These are phyloP conservation scores for Termitomyces sp. DNA, from an alignment of 768 basidiomycete genomes.

Conservation along the genomic window DNA sequence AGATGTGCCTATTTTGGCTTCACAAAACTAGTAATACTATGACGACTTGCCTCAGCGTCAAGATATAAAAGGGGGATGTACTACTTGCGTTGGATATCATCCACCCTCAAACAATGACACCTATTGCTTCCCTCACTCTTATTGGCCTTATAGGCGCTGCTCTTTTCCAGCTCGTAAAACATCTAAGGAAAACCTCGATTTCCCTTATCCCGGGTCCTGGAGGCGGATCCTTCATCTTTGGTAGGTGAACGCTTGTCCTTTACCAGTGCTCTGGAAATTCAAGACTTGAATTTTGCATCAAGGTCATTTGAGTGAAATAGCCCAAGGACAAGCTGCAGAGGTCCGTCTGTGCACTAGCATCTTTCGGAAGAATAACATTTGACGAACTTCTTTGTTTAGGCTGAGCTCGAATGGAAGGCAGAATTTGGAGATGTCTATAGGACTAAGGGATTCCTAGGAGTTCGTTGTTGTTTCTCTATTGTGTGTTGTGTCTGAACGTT, in stretches of 20 bases:
- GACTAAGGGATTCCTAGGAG: conserved; percentile 35
- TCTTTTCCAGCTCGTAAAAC: conserved; percentile 25
- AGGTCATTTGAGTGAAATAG: conserved; percentile 28
- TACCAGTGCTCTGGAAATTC: no score
- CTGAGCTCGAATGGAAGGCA: conserved; percentile 42
- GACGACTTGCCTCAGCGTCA: no score
- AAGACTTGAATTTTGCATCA: neutral
- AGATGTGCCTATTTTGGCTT: no score
- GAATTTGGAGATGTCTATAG: conserved; percentile 37
- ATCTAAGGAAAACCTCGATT: conserved; percentile 29
- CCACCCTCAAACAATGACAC: conserved; percentile 5
- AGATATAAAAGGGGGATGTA: no score
- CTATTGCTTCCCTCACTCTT: conserved; percentile 4
- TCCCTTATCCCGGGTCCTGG: conserved; percentile 30
- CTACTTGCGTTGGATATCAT: no score
- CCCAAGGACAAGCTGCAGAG: conserved; percentile 32
- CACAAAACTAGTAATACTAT: no score
- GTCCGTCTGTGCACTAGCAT: conserved; percentile 6
- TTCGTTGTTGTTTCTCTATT: conserved; percentile 14
- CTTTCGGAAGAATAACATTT: neutral
- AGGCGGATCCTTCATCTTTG: conserved; percentile 37
- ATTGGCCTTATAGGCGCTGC: conserved; percentile 6
- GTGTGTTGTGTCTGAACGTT: neutral
- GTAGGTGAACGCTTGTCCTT: conserved; percentile 12
- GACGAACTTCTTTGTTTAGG: conserved; percentile 15